These are phyloP conservation scores for Starmerella gropengiesseri DNA, from an alignment of 805 yeast genomes.

Conservation along the genomic window DNA sequence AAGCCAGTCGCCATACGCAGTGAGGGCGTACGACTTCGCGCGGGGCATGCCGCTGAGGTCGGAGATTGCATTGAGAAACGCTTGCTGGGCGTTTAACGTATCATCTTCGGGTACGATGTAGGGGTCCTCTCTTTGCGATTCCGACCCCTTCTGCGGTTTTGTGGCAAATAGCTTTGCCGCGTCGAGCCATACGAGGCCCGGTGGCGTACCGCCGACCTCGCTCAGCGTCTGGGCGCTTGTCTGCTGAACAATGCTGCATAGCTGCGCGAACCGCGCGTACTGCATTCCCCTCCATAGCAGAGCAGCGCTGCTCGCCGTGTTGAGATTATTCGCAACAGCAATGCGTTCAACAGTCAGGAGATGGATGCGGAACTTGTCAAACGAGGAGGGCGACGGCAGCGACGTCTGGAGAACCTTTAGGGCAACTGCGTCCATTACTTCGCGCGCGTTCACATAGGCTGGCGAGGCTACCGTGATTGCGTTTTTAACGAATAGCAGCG, in stretches of 20 bases:
- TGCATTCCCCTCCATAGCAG: conserved; percentile 55
- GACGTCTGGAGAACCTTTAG: conserved; percentile 53
- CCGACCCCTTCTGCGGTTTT: not conserved
- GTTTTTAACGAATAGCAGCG: conserved; percentile 31
- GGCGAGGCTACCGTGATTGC: conserved; percentile 8
- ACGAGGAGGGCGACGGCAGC: conserved; percentile 41
- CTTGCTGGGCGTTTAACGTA: conserved; percentile 8
- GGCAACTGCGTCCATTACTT: conserved; percentile 47
- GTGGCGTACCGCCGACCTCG: conserved; percentile 12
- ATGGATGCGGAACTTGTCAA: conserved; percentile 56
- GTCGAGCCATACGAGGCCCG: conserved; percentile 22
- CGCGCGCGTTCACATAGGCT: conserved; percentile 19
- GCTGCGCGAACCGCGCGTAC: conserved; percentile 49
- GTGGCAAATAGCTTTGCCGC: conserved; percentile 35
- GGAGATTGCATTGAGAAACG: conserved; percentile 17
- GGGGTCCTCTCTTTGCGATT: conserved; percentile 5
- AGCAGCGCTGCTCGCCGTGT: conserved; percentile 19
- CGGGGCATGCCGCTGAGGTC: conserved; percentile 14
- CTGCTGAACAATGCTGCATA: conserved; percentile 8
- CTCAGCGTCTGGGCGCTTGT: not conserved
- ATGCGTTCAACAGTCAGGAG: conserved; percentile 40
- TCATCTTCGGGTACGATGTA: not conserved
- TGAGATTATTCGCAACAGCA: conserved; percentile 20
- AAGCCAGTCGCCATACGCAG: conserved; percentile 19
- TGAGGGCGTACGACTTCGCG: conserved; percentile 17